phyloP scores from a whole-genome alignment of 495 filamentous ascomycete genomes.

The Echria macrotheca region DNA sequence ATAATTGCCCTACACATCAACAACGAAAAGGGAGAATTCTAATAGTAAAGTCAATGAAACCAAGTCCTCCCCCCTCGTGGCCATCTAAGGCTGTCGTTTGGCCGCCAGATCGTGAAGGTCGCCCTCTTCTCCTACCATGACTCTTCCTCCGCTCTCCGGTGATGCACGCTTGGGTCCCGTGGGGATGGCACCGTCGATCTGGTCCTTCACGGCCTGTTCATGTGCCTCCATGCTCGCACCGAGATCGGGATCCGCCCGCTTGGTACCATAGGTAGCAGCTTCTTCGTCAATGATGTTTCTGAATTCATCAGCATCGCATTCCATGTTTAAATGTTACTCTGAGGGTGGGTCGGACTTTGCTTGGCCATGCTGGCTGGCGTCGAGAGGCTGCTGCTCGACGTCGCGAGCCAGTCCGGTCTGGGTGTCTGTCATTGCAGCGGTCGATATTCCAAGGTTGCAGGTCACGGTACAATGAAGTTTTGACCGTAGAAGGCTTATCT shows the following conservation, averaged over 20 bases:
- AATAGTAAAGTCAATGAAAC: too few relatives aligned
- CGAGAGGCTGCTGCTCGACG: background rate
- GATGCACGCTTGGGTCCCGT: background rate
- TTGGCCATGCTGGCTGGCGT: background rate
- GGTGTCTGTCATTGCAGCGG: background rate
- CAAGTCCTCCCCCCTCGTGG: too few relatives aligned
- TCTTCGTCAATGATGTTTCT: background rate
- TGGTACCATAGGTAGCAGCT: background rate
- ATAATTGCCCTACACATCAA: too few relatives aligned
- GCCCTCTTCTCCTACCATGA: background rate
- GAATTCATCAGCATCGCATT: background rate
- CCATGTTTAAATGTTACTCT: too few relatives aligned
- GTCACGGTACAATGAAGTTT: too few relatives aligned
- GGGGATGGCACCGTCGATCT: background rate
- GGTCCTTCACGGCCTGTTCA: background rate
- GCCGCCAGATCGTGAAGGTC: background rate
- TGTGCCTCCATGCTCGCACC: background rate
- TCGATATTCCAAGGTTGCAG: too few relatives aligned
- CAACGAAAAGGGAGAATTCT: too few relatives aligned
- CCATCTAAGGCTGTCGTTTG: background rate
- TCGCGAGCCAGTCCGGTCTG: background rate
- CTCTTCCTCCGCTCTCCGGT: background rate
- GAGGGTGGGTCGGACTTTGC: background rate
- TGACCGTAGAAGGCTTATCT: too few relatives aligned
- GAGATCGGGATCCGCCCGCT: background rate